phyloP scores from a whole-genome alignment of 106 monocot genomes.

The Allium cepa region DNA sequence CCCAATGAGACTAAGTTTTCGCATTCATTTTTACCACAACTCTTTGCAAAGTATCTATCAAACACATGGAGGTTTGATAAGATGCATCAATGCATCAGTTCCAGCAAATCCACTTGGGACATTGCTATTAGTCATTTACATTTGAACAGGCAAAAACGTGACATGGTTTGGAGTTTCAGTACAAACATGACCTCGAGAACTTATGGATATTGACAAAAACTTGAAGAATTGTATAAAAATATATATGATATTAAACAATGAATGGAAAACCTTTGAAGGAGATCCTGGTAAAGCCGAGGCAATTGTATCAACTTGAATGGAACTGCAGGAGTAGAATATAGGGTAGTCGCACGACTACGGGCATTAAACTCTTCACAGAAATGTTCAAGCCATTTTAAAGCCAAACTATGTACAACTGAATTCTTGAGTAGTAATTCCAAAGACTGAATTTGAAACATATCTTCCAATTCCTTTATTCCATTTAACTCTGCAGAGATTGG shows the following conservation, averaged over 20 bases:
- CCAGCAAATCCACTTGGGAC: no score
- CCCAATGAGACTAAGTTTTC: no score
- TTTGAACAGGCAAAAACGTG: no score
- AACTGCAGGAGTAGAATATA: slow-evolving; percentile 65
- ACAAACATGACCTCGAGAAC: no score
- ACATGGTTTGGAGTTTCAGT: no score
- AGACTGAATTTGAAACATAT: slow-evolving; percentile 55
- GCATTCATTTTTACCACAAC: no score
- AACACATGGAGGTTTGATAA: no score
- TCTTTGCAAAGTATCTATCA: no score
- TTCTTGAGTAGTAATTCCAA: slow-evolving; percentile 56
- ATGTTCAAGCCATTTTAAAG: slow-evolving; percentile 75
- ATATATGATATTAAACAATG: neutral
- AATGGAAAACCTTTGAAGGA: slow-evolving; percentile 61
- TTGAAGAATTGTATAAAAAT: neutral
- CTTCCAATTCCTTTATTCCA: slow-evolving; percentile 58
- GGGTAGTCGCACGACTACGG: slow-evolving; percentile 22
- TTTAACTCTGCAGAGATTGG: slow-evolving; percentile 36
- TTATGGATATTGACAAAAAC: no score
- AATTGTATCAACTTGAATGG: slow-evolving; percentile 78
- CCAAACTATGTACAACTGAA: slow-evolving; percentile 39
- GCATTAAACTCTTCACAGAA: slow-evolving; percentile 37
- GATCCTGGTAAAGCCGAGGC: slow-evolving; percentile 76
- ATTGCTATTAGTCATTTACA: no score
- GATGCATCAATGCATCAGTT: no score